These are phyloP conservation scores for Eudorina sp. DNA, from an alignment of 139 green algal genomes.

Conservation along the genomic window DNA sequence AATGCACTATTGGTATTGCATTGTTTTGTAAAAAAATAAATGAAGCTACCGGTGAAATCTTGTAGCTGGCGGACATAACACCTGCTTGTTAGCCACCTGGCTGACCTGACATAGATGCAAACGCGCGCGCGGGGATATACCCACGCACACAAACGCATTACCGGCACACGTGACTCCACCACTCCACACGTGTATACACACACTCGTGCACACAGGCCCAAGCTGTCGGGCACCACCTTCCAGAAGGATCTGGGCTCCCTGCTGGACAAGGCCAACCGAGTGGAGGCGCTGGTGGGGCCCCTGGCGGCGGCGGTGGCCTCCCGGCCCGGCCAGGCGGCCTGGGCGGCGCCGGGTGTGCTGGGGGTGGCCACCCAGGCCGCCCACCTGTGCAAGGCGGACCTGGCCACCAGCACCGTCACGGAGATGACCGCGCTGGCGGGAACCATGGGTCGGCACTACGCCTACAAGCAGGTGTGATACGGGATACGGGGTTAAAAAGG, in stretches of 20 bases:
- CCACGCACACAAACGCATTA: too few species aligned
- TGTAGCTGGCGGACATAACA: too few species aligned
- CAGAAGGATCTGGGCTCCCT: constrained; percentile 95
- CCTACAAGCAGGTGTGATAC: constrained; percentile 53
- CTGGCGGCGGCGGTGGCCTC: constrained; percentile 70
- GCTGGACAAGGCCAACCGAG: constrained; percentile 89
- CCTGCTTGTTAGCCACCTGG: too few species aligned
- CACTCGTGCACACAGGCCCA: constrained; percentile 71
- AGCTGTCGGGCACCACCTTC: constrained; percentile 88
- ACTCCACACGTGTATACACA: too few species aligned
- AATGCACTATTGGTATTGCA: too few species aligned
- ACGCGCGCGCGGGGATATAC: too few species aligned
- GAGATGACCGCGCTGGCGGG: constrained; percentile 98
- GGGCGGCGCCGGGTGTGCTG: not conserved
- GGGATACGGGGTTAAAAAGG: too few species aligned
- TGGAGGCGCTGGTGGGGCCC: constrained; percentile 77
- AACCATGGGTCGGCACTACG: constrained; percentile 87
- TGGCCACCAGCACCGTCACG: constrained; percentile 92
- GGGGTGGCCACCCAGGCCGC: constrained; percentile 69
- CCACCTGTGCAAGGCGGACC: constrained; percentile 88
- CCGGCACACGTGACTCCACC: too few species aligned
- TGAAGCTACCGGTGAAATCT: too few species aligned
- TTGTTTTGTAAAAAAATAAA: too few species aligned
- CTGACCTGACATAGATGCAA: too few species aligned
- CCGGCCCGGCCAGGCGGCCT: constrained; percentile 8